phyloP scores from a whole-genome alignment of 192 early-diverging fungal species.

The Umbelopsis isabellina region DNA sequence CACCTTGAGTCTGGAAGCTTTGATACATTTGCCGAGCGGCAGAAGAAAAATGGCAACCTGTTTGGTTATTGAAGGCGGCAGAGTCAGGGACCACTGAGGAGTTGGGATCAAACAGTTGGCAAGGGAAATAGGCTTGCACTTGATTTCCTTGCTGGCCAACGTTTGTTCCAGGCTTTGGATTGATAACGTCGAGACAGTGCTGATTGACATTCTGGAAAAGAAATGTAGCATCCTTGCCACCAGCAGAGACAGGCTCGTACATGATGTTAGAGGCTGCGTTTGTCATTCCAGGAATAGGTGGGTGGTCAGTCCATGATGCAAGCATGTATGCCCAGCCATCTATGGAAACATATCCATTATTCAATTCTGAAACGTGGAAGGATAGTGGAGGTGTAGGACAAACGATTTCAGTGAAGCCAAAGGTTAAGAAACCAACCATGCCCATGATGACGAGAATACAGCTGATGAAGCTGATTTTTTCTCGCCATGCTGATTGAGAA shows the following conservation, averaged over 20 bases:
- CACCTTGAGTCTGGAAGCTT: slow-evolving; percentile 18
- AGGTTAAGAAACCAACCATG: slow-evolving; percentile 83
- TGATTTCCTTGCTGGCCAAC: slow-evolving; percentile 22
- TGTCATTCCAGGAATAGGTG: slow-evolving; percentile 32
- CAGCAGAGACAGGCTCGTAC: slow-evolving; percentile 58
- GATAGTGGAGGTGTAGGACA: slow-evolving; percentile 48
- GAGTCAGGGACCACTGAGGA: slow-evolving; percentile 24
- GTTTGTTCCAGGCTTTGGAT: slow-evolving; percentile 8
- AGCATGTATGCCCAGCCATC: slow-evolving; percentile 70
- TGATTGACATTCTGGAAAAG: slow-evolving; percentile 75
- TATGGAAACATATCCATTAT: slow-evolving; percentile 54
- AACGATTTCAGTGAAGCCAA: slow-evolving; percentile 75
- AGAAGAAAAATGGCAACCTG: slow-evolving; percentile 39
- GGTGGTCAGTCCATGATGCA: slow-evolving; percentile 32
- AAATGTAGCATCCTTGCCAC: slow-evolving; percentile 73
- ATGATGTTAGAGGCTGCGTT: slow-evolving; percentile 45
- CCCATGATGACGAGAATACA: slow-evolving; percentile 78
- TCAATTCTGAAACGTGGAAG: slow-evolving; percentile 43
- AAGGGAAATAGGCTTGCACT: slow-evolving; percentile 39
- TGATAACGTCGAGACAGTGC: slow-evolving; percentile 58
- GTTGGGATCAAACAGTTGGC: slow-evolving; percentile 32
- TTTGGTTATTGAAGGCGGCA: slow-evolving; percentile 26
- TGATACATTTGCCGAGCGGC: slow-evolving; percentile 13
- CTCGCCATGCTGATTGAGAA: slow-evolving; percentile 85
- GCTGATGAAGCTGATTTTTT: slow-evolving; percentile 87